Percentiles rank a stretch among this genome's conserved stretches.
Evolutionary conservation across 345 rosid genomes (phyloP).

Genomic region (Reutealis trisperma): DNA sequence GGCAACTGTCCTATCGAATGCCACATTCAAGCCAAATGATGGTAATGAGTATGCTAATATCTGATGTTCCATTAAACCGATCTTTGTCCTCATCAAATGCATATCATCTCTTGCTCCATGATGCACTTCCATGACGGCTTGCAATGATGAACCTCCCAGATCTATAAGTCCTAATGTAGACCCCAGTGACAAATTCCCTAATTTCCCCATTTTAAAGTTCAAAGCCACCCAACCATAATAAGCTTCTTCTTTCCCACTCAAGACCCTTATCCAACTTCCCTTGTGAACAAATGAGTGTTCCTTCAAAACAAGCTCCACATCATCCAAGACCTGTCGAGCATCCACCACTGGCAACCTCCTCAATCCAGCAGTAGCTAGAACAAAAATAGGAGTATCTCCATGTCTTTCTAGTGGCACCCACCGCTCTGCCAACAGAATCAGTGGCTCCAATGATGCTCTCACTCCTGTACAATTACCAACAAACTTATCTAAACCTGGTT

Average conservation of each 20-base stretch:
- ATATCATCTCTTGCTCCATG: slow-evolving; percentile 21
- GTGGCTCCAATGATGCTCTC: slow-evolving; percentile 47
- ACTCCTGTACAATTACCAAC: slow-evolving; percentile 51
- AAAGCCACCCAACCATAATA: slow-evolving; percentile 69
- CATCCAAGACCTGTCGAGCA: slow-evolving; percentile 42
- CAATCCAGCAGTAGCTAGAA: slow-evolving; percentile 66
- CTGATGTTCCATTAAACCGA: slow-evolving; percentile 34
- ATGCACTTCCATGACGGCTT: slow-evolving; percentile 48
- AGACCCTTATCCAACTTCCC: slow-evolving; percentile 50
- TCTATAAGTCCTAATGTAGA: slow-evolving; percentile 59
- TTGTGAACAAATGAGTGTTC: slow-evolving; percentile 37
- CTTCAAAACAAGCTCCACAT: slow-evolving; percentile 43
- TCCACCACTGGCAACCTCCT: slow-evolving; percentile 44
- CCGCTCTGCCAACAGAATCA: slow-evolving; percentile 41
- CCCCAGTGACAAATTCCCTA: slow-evolving; percentile 36
- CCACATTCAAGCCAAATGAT: slow-evolving; percentile 53
- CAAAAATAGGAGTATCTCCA: slow-evolving; percentile 49
- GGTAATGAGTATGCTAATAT: slow-evolving; percentile 52
- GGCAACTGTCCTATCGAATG: slow-evolving; percentile 55
- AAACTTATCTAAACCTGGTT: slow-evolving; percentile 61
- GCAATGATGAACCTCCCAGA: slow-evolving; percentile 69
- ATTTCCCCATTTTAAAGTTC: slow-evolving; percentile 51
- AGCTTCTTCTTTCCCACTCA: slow-evolving; percentile 68
- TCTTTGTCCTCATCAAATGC: slow-evolving; percentile 37
- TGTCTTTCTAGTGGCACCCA: slow-evolving; percentile 51